phyloP scores from a whole-genome alignment of 106 monocot species.

The Iris macrosiphon region DNA sequence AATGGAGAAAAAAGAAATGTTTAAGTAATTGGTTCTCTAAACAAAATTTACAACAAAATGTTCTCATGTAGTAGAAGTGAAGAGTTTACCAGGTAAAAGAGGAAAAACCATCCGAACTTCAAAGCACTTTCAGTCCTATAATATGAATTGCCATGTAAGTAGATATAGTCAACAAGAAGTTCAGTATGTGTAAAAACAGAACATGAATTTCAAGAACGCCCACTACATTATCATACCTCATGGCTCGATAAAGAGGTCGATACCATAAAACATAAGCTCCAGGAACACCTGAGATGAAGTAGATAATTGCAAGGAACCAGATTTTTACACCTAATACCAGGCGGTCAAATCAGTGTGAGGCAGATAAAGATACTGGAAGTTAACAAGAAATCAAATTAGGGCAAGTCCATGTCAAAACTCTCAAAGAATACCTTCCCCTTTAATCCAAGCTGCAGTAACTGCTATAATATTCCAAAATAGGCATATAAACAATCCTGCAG shows the following conservation, averaged over 20 bases:
- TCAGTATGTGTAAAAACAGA: too few species aligned
- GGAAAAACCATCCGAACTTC: slow-evolving; percentile 97
- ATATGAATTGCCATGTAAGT: slow-evolving; percentile 4
- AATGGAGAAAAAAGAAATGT: not conserved
- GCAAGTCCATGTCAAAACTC: not conserved
- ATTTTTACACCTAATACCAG: slow-evolving; percentile 60
- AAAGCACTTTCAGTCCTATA: slow-evolving; percentile 96
- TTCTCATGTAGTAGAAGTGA: not conserved
- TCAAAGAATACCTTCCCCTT: slow-evolving; percentile 45
- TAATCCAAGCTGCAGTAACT: slow-evolving; percentile 78
- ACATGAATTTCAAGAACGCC: too few species aligned
- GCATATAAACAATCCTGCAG: slow-evolving; percentile 61
- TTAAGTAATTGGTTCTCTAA: not conserved
- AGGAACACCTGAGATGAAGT: slow-evolving; percentile 84
- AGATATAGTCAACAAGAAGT: not conserved
- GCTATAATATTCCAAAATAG: slow-evolving; percentile 87
- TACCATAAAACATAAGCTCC: slow-evolving; percentile 97
- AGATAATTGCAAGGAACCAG: slow-evolving; percentile 90
- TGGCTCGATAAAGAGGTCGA: slow-evolving; percentile 87
- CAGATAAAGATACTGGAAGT: not conserved
- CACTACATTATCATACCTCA: slow-evolving; percentile 67
- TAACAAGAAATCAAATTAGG: not conserved
- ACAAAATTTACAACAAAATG: not conserved
- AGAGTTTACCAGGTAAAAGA: slow-evolving; percentile 69
- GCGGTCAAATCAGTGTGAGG: too few species aligned